A percentile compares a stretch with the other conserved stretches of the same genome.
These are phyloP conservation scores for Nicotiana paniculata DNA, from an alignment of 257 asterid genomes.

Conservation along the genomic window DNA sequence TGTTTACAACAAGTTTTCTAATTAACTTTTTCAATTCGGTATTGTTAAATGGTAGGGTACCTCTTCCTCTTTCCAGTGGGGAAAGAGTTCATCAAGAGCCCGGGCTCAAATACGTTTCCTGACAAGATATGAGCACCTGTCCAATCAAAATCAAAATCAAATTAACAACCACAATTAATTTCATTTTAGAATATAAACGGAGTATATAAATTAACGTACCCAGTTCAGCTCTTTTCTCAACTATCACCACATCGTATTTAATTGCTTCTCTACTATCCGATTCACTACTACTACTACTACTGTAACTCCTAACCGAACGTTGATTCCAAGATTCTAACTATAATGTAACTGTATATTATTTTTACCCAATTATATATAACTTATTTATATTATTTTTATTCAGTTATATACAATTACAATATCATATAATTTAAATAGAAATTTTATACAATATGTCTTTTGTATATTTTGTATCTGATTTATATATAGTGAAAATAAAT, in stretches of 20 bases:
- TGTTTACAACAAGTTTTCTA: no score
- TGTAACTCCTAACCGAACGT: constrained; percentile 27
- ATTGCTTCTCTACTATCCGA: constrained; percentile 62
- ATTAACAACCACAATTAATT: constrained; percentile 44
- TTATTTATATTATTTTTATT: no score
- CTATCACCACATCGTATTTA: constrained; percentile 87
- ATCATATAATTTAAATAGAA: no score
- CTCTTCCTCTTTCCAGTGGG: constrained; percentile 81
- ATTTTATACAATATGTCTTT: no score
- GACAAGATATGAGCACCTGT: constrained; percentile 93
- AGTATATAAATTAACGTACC: constrained; percentile 34
- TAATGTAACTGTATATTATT: no score
- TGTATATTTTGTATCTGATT: no score
- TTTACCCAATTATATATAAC: no score
- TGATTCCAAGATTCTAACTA: not conserved
- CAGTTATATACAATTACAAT: no score
- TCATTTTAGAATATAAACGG: no score
- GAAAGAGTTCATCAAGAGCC: constrained; percentile 89
- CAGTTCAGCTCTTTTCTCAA: constrained; percentile 97
- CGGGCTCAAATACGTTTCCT: constrained; percentile 97
- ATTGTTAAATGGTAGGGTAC: constrained; percentile 29
- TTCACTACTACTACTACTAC: constrained; percentile 32
- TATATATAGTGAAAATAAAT: no score
- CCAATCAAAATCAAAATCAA: constrained; percentile 11
- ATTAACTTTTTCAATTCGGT: no score